Evolutionary conservation across 805 yeast genomes (phyloP).

Genomic region (Torulaspora indica): DNA sequence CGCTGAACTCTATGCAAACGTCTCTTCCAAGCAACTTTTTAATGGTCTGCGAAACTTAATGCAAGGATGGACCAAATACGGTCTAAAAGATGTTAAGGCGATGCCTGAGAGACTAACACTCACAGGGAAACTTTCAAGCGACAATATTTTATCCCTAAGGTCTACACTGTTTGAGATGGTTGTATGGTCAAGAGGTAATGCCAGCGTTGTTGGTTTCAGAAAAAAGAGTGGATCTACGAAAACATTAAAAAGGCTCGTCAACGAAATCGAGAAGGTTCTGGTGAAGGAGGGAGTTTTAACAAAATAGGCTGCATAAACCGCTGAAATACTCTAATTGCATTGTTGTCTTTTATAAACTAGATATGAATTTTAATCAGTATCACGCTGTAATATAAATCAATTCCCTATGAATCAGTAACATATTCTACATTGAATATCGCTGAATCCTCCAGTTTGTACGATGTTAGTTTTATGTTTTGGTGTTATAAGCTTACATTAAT

Average conservation of each 20-base stretch:
- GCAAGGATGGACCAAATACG: constrained; percentile 66
- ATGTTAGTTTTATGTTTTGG: too few relatives aligned
- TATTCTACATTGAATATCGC: too few relatives aligned
- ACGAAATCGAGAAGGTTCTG: constrained; percentile 61
- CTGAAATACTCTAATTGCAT: not conserved
- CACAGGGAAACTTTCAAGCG: constrained; percentile 58
- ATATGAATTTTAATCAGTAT: not conserved
- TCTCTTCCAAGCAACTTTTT: constrained; percentile 49
- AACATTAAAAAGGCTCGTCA: constrained; percentile 54
- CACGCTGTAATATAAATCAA: constrained; percentile 1
- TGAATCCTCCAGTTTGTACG: too few relatives aligned
- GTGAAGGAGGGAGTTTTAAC: constrained; percentile 53
- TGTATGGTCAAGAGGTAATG: constrained; percentile 43
- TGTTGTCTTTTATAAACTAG: not conserved
- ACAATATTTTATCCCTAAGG: constrained; percentile 57
- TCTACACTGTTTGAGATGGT: constrained; percentile 59
- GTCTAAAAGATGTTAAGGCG: constrained; percentile 52
- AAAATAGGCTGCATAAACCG: constrained; percentile 6
- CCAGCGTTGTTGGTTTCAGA: constrained; percentile 53
- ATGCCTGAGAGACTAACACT: constrained; percentile 43
- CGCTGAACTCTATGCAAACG: constrained; percentile 30
- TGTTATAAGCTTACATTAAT: too few relatives aligned
- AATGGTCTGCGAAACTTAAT: constrained; percentile 60
- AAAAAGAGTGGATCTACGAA: constrained; percentile 62
- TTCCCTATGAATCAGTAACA: too few relatives aligned